Base-by-base conservation (phyloP, 768 basidiomycete species). In the Boletus rubropictus region DNA sequence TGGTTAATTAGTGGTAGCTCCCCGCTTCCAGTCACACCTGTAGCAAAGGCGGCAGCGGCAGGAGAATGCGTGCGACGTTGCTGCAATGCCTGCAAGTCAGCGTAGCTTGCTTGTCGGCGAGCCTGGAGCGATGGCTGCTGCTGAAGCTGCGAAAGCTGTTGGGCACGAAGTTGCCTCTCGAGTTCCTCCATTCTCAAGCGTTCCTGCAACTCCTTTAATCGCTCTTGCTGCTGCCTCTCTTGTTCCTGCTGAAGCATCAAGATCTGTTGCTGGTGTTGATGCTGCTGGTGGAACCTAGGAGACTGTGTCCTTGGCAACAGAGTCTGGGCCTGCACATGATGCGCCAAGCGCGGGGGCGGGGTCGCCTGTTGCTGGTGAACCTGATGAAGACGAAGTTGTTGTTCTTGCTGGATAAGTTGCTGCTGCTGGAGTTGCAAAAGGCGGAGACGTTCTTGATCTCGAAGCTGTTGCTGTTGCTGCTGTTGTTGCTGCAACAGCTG, bases 241-340 rank as follows among this genome's bases (percentile, higher is more conserved):
- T 84, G 79, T 54, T 86, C 81, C 50, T 84, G 81, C 56, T 85
- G 85, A 17, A 83, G 68, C 34, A 82, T 70, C 48, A 84, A 62
- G 42, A 81, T 75, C 59, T 86, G 86, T 38, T 85, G 80, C 48
- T 86, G 74, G 58, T 85, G 82, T 49, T 86, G 84, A 48, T 84
- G 77, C 54, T 85, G 81, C 46, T 86, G 84, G 53, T 84, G 76
- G 64, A 88, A 86, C 17, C 85, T 79, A n/a, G 85, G 86, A 3
- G 86, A 87, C 55, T 86, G 86, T 4, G 84, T 81, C 18, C 78
- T 76, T 5, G 84, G 80, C 36, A 65, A 38, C 36, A 65, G 27
- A 3, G 40, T 37, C 43, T 58, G 61, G 10, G 49, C 25, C 20
- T 54, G 61, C n/a, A 54, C 38, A 33, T 65, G 65, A 17, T 64